Percentiles rank a stretch among this genome's conserved stretches.
These are phyloP conservation scores for Davidsoniella neocaledoniae DNA, from an alignment of 2,329 filamentous ascomycete species.

Conservation along the genomic window DNA sequence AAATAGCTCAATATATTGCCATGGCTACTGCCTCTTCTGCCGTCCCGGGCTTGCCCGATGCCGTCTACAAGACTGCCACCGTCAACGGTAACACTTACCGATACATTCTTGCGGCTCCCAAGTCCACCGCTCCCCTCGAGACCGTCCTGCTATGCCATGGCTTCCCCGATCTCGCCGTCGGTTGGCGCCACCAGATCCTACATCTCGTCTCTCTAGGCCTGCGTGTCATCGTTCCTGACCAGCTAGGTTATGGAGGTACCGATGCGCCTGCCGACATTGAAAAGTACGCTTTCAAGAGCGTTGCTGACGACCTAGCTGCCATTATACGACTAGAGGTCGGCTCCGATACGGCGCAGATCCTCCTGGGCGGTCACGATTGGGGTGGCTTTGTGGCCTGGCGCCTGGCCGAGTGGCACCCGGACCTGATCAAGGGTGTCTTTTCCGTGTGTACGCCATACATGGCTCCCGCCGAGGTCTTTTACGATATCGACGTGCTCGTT, in stretches of 20 bases:
- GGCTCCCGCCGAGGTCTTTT: conserved; percentile 33
- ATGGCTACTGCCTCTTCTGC: conserved; percentile 8
- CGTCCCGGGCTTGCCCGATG: conserved; percentile 23
- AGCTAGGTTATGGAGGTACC: conserved; percentile 72
- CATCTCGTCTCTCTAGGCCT: conserved; percentile 53
- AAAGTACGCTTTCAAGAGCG: conserved; percentile 55
- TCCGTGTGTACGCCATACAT: conserved; percentile 63
- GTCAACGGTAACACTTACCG: conserved; percentile 44
- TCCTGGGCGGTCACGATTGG: conserved; percentile 89
- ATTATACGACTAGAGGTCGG: conserved; percentile 42
- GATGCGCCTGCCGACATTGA: conserved; percentile 44
- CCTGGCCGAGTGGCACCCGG: conserved; percentile 53
- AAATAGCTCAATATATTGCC: neutral
- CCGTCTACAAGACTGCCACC: conserved; percentile 23
- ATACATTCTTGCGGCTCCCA: conserved; percentile 38
- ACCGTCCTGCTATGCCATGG: conserved; percentile 50
- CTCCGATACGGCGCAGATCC: conserved; percentile 34
- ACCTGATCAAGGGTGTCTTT: conserved; percentile 59
- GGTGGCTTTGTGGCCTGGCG: conserved; percentile 67
- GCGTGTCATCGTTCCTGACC: conserved; percentile 68
- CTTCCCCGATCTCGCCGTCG: conserved; percentile 67
- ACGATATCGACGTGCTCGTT: conserved; percentile 43
- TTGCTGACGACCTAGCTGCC: conserved; percentile 57
- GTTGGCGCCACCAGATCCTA: conserved; percentile 84
- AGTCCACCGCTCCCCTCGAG: conserved; percentile 25